Conservation (phyloP, 2,329 filamentous ascomycete species). For the Elsinoe ampelina region DNA sequence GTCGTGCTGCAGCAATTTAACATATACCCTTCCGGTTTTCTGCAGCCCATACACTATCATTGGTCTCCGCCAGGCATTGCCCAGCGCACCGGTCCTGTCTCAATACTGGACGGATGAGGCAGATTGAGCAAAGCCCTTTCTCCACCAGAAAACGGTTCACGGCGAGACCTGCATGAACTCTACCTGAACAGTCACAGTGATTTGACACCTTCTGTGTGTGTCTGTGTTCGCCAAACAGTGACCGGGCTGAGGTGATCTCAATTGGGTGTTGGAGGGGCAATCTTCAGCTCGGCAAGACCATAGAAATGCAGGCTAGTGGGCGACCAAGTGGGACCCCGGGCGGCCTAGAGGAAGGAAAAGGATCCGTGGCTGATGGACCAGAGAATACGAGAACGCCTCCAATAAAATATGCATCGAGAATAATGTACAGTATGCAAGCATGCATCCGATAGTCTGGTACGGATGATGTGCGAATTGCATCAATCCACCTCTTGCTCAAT, state of each 20-base stretch:
- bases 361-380: neutral
- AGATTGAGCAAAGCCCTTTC: neutral
- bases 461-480: neutral
- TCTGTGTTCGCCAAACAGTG: too few relatives aligned
- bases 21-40: neutral
- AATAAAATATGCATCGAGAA: neutral
- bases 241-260: too few relatives aligned
- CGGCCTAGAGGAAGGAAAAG: neutral
- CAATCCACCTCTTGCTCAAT: neutral
- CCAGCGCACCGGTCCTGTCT: neutral
- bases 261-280: neutral
- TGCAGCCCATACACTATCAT: neutral
- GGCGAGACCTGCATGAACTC: constrained; percentile 10
- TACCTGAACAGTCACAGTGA: neutral
- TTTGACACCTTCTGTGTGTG: neutral
- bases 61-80: neutral
- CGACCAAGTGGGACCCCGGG: neutral
- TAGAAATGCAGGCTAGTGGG: neutral
- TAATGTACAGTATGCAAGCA: neutral
- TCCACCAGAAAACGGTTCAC: neutral
- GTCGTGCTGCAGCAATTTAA: neutral
- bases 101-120: neutral
- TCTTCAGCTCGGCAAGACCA: neutral
- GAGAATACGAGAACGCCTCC: neutral
- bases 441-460: neutral